phyloP scores from a whole-genome alignment of 495 filamentous ascomycete species.

The Aspergillus indologenus region DNA sequence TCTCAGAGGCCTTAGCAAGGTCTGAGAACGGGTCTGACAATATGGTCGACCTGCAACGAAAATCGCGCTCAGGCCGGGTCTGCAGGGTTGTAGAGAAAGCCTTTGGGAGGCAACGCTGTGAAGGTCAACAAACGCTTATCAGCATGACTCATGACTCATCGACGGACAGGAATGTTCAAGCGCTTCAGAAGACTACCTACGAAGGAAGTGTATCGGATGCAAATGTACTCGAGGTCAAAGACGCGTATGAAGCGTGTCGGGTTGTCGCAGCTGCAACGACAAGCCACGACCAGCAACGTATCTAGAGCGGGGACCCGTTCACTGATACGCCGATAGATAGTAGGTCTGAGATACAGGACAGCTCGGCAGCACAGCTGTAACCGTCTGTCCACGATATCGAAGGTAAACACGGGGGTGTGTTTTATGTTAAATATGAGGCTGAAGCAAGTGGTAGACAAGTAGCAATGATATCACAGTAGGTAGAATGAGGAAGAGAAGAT shows the following conservation, averaged over 20 bases:
- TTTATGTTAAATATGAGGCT: constrained; percentile 1
- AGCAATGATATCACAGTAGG: neutral
- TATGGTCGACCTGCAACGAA: constrained; percentile 7
- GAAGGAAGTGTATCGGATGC: neutral
- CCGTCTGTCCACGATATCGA: constrained; percentile 14
- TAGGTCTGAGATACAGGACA: constrained; percentile 12
- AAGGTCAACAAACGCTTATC: constrained; percentile 13
- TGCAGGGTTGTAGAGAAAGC: neutral
- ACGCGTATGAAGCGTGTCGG: neutral
- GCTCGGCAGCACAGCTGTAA: constrained; percentile 24
- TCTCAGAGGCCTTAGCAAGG: constrained; percentile 35
- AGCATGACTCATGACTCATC: constrained; percentile 22
- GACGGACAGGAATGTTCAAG: neutral
- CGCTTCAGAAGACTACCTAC: constrained; percentile 2
- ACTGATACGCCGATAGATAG: constrained; percentile 19
- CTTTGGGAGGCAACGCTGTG: neutral
- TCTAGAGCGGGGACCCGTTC: constrained; percentile 15
- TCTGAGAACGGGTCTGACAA: constrained; percentile 36
- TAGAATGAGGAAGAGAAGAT: constrained; percentile 3
- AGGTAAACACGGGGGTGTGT: too few species aligned
- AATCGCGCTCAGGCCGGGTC: neutral
- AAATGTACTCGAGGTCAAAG: neutral
- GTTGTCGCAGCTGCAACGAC: neutral
- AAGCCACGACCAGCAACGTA: constrained; percentile 15
- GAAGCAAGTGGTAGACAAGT: neutral